phyloP scores from a whole-genome alignment of 345 rosid genomes.

The Adansonia digitata region DNA sequence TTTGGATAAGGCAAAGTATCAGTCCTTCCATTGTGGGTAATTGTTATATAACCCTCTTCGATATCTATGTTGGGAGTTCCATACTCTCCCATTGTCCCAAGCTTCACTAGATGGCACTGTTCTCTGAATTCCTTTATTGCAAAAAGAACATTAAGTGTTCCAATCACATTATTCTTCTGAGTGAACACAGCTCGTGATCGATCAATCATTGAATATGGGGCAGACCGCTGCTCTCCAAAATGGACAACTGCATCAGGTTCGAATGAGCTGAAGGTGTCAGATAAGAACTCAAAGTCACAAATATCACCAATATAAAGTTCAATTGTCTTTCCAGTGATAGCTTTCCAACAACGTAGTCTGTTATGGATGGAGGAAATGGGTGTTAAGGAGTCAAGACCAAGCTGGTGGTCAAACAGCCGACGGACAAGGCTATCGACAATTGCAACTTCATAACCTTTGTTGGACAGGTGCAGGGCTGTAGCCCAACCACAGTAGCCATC shows the following conservation, averaged over 20 bases:
- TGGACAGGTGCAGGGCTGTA: constrained; percentile 88
- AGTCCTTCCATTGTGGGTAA: constrained; percentile 86
- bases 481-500: constrained; percentile 99
- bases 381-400: constrained; percentile 83
- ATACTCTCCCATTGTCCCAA: constrained; percentile 98
- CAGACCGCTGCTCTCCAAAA: constrained; percentile 93
- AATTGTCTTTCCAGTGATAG: constrained; percentile 73
- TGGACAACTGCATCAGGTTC: constrained; percentile 95
- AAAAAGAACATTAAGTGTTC: constrained; percentile 90
- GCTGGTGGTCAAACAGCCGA: constrained; percentile 88
- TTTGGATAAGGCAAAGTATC: constrained; percentile 95
- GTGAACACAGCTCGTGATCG: constrained; percentile 86
- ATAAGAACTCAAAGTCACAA: constrained; percentile 89
- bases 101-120: constrained; percentile 89
- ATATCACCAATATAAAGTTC: constrained; percentile 82
- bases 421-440: constrained; percentile 82
- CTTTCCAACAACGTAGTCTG: constrained; percentile 79
- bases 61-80: constrained; percentile 99
- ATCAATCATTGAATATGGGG: constrained; percentile 97
- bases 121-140: constrained; percentile 88
- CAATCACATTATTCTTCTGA: constrained; percentile 91
- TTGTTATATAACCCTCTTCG: constrained; percentile 93
- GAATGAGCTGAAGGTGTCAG: constrained; percentile 73
- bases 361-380: constrained; percentile 83
- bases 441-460: constrained; percentile 75